Evolutionary conservation across 257 asterid species (phyloP), one percentile per base, ranked within the genome.

Genomic region (Henckelia pumila): DNA sequence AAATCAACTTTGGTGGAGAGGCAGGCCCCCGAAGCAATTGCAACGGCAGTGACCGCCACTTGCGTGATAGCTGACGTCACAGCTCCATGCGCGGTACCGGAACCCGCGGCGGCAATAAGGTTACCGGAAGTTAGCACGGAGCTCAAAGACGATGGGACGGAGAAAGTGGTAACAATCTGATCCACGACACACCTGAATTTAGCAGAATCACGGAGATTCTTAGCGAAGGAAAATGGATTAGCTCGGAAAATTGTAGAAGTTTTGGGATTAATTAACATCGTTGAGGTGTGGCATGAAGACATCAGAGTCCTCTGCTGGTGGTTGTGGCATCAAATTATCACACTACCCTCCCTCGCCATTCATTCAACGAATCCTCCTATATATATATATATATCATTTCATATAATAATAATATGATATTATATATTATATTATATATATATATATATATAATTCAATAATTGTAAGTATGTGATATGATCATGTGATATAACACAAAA

Each of bases 1-100:
- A 83, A 93, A 20, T 93, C 98, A 63, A 92, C 95, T 80, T 89
- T 92, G 1, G 98, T 92, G 71, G 98, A 92, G 59, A 92, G 95
- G 69, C 98, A 93, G 77, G 98, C 98, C 0, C 98, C 98, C 22
- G 96, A 89, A 56, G 98, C 98, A 72, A 93, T 88, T 20, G 98
- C 98, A 24, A 93, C 86, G 47, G 98, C 98, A 17, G 95, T 88
- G 19, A 93, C 95, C 26, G 97, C 98, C 71, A 92, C 80, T 49
- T 92, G 98, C 13, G 97, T 83, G 44, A 92, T 88, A 35, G 98
- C 97, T 6, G 98, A 92, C 24, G 95, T 59, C 20, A 92, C 96
- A 19, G 97, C 96, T 30, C 95, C 97, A 61, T 92, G 98, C 72
- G 86, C 87, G 6, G 89, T 56, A 63, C 87, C 79, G 3, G 95